A percentile compares a stretch with the other conserved stretches of the same genome.
These are phyloP conservation scores for Nakazawaea wickerhamii DNA, from an alignment of 805 yeast species.

Conservation along the genomic window DNA sequence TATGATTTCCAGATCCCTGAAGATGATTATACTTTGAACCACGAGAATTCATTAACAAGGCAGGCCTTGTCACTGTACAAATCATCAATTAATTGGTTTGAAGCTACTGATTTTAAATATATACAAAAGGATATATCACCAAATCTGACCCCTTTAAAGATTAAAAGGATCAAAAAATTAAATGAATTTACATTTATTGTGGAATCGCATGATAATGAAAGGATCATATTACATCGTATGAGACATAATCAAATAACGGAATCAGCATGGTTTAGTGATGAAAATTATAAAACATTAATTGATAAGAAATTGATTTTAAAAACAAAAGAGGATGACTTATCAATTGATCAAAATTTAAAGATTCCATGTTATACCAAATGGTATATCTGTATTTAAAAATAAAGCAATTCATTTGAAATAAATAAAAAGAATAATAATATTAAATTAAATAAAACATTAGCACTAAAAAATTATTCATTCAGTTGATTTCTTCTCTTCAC, in stretches of 20 bases:
- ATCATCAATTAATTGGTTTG: slow-evolving; percentile 5
- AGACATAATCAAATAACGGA: slow-evolving; percentile 1
- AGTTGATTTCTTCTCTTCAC: not conserved
- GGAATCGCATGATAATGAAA: not conserved
- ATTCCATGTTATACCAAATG: slow-evolving; percentile 6
- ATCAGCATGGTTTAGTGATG: not conserved
- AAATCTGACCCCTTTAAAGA: not conserved
- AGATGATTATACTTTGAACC: not conserved
- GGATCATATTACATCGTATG: not conserved
- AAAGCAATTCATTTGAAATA: not conserved
- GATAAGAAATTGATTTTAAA: not conserved
- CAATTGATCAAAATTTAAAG: not conserved
- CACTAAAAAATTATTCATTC: not conserved
- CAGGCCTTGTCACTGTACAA: not conserved
- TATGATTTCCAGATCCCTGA: not conserved
- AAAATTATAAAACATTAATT: not conserved
- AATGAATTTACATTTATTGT: not conserved
- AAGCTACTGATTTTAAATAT: slow-evolving; percentile 6
- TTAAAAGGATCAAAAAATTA: not conserved
- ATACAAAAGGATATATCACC: not conserved
- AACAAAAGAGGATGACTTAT: not conserved
- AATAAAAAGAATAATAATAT: not conserved
- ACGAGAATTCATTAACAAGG: not conserved
- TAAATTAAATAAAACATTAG: not conserved
- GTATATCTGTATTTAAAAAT: slow-evolving; percentile 1